Evolutionary conservation across 371 early-diverging fungal genomes (phyloP).

Genomic region (Apophysomyces ossiformis): DNA sequence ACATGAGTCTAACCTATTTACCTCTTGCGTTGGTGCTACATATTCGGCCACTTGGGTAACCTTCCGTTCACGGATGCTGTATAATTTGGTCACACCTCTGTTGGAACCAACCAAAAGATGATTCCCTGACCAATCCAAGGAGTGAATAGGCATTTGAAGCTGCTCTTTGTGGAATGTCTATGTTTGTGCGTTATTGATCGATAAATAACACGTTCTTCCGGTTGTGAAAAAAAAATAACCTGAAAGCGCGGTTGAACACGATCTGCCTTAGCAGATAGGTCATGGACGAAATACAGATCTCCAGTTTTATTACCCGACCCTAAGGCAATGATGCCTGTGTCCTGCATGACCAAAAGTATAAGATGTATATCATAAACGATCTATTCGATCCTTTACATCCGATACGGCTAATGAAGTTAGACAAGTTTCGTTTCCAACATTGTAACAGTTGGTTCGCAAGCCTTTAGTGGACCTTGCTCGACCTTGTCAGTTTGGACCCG

Average conservation of each 20-base stretch:
- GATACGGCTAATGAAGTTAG: constrained; percentile 38
- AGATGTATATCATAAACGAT: not conserved
- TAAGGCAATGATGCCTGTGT: constrained; percentile 26
- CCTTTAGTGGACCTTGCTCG: constrained; percentile 25
- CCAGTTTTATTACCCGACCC: constrained; percentile 30
- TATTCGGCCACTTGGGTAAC: constrained; percentile 28
- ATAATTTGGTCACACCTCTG: constrained; percentile 21
- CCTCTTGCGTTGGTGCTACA: constrained; percentile 13
- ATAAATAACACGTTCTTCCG: no score
- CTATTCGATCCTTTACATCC: constrained; percentile 22
- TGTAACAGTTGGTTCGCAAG: constrained; percentile 27
- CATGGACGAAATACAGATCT: constrained; percentile 36
- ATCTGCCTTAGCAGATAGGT: constrained; percentile 21
- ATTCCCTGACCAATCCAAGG: constrained; percentile 38
- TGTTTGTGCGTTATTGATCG: not conserved
- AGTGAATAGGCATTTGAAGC: constrained; percentile 32
- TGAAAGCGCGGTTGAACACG: constrained; percentile 23
- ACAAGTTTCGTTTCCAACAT: constrained; percentile 23
- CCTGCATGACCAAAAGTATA: constrained; percentile 11
- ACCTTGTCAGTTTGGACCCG: not conserved
- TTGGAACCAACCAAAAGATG: constrained; percentile 35
- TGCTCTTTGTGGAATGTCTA: constrained; percentile 22
- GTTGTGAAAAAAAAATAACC: constrained; percentile 11
- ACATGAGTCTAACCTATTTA: not conserved
- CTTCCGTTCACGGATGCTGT: constrained; percentile 18